Percentiles rank a stretch among this genome's conserved stretches.
These are phyloP conservation scores for Ophioceras dolichostomum DNA, from an alignment of 2,329 filamentous ascomycete genomes.

Conservation along the genomic window DNA sequence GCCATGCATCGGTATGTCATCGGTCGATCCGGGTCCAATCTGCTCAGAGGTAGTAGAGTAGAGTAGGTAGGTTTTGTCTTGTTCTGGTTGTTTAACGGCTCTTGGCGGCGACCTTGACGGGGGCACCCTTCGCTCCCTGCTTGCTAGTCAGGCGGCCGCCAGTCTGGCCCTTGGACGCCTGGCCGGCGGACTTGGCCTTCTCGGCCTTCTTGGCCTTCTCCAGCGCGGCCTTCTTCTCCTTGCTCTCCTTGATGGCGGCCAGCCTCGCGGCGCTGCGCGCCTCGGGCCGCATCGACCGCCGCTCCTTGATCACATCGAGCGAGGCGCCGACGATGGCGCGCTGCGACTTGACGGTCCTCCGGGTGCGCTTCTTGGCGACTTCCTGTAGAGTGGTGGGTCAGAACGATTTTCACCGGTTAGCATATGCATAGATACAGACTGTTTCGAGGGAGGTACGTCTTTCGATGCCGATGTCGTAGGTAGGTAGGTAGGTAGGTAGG, in stretches of 20 bases:
- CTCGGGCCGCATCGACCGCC: slow-evolving; percentile 87
- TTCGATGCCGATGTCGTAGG: too few species aligned
- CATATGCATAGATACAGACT: too few species aligned
- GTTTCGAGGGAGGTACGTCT: too few species aligned
- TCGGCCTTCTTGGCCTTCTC: slow-evolving; percentile 95
- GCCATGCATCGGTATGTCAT: too few species aligned
- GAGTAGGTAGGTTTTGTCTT: too few species aligned
- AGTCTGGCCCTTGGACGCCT: slow-evolving; percentile 63
- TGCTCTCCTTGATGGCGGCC: slow-evolving; percentile 89
- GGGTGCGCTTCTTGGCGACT: slow-evolving; percentile 98
- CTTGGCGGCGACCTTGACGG: slow-evolving; percentile 73
- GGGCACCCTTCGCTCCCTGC: slow-evolving; percentile 90
- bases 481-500: too few species aligned
- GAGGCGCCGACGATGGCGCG: slow-evolving; percentile 98
- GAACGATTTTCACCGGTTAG: too few species aligned
- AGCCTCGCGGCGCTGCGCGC: slow-evolving; percentile 83
- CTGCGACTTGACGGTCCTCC: slow-evolving; percentile 96
- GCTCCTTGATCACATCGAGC: slow-evolving; percentile 99
- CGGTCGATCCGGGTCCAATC: too few species aligned
- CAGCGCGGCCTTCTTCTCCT: slow-evolving; percentile 91
- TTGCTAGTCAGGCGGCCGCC: slow-evolving; percentile 73
- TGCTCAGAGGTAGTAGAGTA: too few species aligned
- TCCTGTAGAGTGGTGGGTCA: slow-evolving; percentile 62
- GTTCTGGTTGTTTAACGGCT: slow-evolving; percentile 57
- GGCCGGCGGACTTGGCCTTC: slow-evolving; percentile 87